A percentile compares a stretch with the other conserved stretches of the same genome.
Conservation (phyloP, 2,329 filamentous ascomycete genomes). For the Alternaria gansuensis region DNA sequence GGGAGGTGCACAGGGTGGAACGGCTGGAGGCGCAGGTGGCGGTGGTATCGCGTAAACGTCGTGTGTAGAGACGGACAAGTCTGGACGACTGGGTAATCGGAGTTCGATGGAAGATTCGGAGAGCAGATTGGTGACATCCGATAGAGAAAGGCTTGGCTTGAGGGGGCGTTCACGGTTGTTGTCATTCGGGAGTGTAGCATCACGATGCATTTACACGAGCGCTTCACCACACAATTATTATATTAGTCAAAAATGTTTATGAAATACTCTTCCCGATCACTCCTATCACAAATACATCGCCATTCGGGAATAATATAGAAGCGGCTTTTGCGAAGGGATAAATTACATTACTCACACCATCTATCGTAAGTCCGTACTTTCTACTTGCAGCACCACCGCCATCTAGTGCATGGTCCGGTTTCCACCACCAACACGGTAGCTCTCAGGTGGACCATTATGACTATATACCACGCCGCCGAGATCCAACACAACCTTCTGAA, state of each 20-base stretch:
- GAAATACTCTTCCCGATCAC: not conserved
- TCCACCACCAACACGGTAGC: conserved; percentile 42
- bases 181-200: not conserved
- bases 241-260: not conserved
- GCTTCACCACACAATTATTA: not conserved
- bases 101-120: not conserved
- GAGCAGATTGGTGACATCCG: not conserved
- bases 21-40: conserved; percentile 19
- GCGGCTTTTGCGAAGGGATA: not conserved
- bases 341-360: not conserved
- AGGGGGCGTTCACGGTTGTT: not conserved
- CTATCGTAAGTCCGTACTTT: not conserved
- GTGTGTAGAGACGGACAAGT: not conserved
- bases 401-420: conserved; percentile 13
- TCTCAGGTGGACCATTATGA: conserved; percentile 53
- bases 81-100: not conserved
- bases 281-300: not conserved
- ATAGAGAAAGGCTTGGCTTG: not conserved
- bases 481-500: conserved; percentile 52
- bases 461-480: conserved; percentile 45
- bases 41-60: conserved; percentile 8
- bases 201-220: not conserved
- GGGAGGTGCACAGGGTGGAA: conserved; percentile 9
- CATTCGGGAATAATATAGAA: too few relatives aligned
- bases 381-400: not conserved